Base-by-base conservation (phyloP, 345 rosid genomes). In the Brassica incana region DNA sequence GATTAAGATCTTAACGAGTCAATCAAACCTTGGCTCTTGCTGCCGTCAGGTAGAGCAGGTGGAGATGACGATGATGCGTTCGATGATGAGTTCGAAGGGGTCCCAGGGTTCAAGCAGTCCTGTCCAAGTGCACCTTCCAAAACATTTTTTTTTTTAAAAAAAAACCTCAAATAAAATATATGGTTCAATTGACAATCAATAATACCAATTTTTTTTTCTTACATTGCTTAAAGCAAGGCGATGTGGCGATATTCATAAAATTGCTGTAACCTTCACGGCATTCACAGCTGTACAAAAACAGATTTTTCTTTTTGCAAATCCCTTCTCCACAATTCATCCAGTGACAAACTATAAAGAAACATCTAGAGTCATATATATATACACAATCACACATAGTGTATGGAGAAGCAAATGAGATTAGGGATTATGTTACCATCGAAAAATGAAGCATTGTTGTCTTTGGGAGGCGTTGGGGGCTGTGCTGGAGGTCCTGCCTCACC, bases 251-350 rank as follows among this genome's bases (percentile, higher is more conserved):
- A 67, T 91, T 91, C 78, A 91, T 82, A 80, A 94, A 90, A 85
- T 92, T 94, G 5, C 16, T 16, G 67, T 88, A 89, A 43, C 93
- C 98, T 25, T 78, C 89, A 0, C 60, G 48, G 20, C 97, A 94
- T 23, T 77, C 40, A 36, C 99, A 94, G 12, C 16, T 77, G 75
- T 91, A 88, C 0, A 72, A 10, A 76, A 89, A 52, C 1, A 63
- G n/a, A 4, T 84, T 88, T 33, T 90, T 85, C 69, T 6, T 88
- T 83, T 90, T 90, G 85, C 99, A 94, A 2, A 76, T 52, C 16
- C 97, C 99, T 5, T 94, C 94, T 75, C 97, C 91, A 67, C 97
- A 94, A 33, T 88, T 78, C 30, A 85, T 69, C 97, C 94, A 94
- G 0, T 25, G 67, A 80, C 99, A 94, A 48, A 79, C 99, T 94